Percentiles rank a stretch among this genome's conserved stretches.
These are phyloP conservation scores for Fomitopsis schrenkii DNA, from an alignment of 1,284 basidiomycete species.

Conservation along the genomic window DNA sequence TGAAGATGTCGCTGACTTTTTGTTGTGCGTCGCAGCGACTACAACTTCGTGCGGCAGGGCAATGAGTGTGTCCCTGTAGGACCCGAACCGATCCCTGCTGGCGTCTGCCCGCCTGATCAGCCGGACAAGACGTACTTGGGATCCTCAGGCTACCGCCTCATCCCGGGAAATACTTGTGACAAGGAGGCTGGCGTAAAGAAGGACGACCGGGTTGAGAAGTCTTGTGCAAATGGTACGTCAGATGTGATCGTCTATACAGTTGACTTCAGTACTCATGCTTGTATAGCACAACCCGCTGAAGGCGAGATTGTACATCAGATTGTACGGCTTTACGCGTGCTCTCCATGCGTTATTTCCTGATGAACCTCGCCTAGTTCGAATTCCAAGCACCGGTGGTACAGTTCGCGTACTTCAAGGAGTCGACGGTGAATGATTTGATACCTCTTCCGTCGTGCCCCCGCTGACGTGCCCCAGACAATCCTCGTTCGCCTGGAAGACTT, in stretches of 20 bases:
- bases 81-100: conserved; percentile 81
- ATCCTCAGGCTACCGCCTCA: conserved; percentile 88
- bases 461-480: conserved; percentile 55
- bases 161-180: conserved; percentile 91
- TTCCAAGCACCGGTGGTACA: conserved; percentile 74
- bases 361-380: conserved; percentile 45
- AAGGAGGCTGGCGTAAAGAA: conserved; percentile 52
- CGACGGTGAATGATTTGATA: conserved; percentile 41
- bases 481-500: conserved; percentile 79
- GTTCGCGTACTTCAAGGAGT: conserved; percentile 82
- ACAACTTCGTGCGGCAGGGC: conserved; percentile 77
- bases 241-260: not conserved
- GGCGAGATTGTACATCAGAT: conserved; percentile 70
- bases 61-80: conserved; percentile 77
- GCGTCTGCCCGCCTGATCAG: conserved; percentile 56
- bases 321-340: conserved; percentile 29
- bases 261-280: not conserved
- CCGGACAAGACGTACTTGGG: conserved; percentile 72
- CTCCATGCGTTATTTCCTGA: not conserved
- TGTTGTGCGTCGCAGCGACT: conserved; percentile 56
- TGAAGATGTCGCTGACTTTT: not conserved
- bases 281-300: conserved; percentile 64
- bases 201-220: conserved; percentile 70
- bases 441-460: not conserved
- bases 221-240: conserved; percentile 63